These are phyloP conservation scores for Lasiosphaeria hispida DNA, from an alignment of 495 filamentous ascomycete species.

Conservation along the genomic window DNA sequence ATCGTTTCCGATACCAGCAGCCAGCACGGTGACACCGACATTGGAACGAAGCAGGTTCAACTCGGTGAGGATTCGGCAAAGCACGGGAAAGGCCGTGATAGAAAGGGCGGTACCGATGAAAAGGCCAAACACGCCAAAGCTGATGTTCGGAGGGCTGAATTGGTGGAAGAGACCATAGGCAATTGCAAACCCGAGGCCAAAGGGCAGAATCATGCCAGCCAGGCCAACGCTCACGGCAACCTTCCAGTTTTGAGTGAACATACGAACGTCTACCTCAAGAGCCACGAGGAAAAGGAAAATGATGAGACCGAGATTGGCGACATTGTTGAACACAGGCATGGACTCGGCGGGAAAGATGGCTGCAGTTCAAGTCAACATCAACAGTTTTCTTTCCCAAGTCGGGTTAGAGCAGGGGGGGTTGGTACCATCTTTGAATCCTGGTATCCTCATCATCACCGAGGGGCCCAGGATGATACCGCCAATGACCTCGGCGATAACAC, in stretches of 20 bases:
- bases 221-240: slow-evolving; percentile 78
- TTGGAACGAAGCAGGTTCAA: slow-evolving; percentile 80
- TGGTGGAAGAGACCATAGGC: slow-evolving; percentile 83
- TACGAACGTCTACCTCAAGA: slow-evolving; percentile 86
- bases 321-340: slow-evolving; percentile 72
- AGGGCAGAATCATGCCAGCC: slow-evolving; percentile 83
- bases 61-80: slow-evolving; percentile 92
- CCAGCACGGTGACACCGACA: slow-evolving; percentile 87
- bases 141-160: slow-evolving; percentile 63
- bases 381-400: not conserved
- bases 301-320: slow-evolving; percentile 86
- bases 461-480: slow-evolving; percentile 89
- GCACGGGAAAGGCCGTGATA: slow-evolving; percentile 94
- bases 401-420: slow-evolving; percentile 26
- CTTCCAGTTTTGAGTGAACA: slow-evolving; percentile 83
- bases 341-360: slow-evolving; percentile 75
- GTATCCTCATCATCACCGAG: slow-evolving; percentile 79
- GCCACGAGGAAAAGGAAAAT: slow-evolving; percentile 93
- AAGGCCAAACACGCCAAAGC: slow-evolving; percentile 80
- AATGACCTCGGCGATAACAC: slow-evolving; percentile 95
- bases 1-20: slow-evolving; percentile 94
- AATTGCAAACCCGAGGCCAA: slow-evolving; percentile 66
- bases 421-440: slow-evolving; percentile 70
- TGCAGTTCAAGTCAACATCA: slow-evolving; percentile 5
- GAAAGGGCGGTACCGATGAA: slow-evolving; percentile 95